phyloP scores from a whole-genome alignment of 164 flowering plant genomes.

The Vitis labrusca region DNA sequence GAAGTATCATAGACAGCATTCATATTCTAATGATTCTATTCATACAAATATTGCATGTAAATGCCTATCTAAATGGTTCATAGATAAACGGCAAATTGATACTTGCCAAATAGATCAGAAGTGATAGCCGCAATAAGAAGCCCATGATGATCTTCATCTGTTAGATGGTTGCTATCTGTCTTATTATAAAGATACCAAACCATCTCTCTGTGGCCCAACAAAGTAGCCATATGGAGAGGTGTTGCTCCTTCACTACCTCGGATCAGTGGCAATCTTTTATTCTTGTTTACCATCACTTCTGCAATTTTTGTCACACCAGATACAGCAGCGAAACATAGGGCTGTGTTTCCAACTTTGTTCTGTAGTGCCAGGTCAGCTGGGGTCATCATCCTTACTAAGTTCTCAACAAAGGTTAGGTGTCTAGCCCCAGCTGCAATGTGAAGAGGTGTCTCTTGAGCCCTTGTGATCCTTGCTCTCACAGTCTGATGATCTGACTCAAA shows the following conservation, averaged over 20 bases:
- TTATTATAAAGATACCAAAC: constrained; percentile 25
- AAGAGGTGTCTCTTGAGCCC: constrained; percentile 19
- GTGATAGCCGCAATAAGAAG: constrained; percentile 22
- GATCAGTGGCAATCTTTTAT: constrained; percentile 15
- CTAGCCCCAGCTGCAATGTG: constrained; percentile 37
- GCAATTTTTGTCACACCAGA: constrained; percentile 28
- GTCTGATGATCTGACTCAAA: neutral
- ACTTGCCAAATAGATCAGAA: constrained; percentile 24
- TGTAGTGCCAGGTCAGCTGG: constrained; percentile 16
- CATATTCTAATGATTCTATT: too few species aligned
- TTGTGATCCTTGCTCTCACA: constrained; percentile 17
- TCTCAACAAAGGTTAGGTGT: constrained; percentile 18
- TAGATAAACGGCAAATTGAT: too few species aligned
- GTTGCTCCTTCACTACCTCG: constrained; percentile 16
- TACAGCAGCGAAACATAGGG: constrained; percentile 34
- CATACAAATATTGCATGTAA: too few species aligned
- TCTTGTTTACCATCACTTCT: constrained; percentile 24
- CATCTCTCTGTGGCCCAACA: constrained; percentile 32
- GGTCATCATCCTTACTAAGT: constrained; percentile 20
- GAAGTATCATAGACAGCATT: too few species aligned
- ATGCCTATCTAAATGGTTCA: too few species aligned
- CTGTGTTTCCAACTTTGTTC: constrained; percentile 27
- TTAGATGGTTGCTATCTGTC: constrained; percentile 1
- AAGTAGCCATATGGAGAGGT: constrained; percentile 34
- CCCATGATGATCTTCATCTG: constrained; percentile 4